Conservation (phyloP, 129 eudicot species). For the Lonicera japonica region DNA sequence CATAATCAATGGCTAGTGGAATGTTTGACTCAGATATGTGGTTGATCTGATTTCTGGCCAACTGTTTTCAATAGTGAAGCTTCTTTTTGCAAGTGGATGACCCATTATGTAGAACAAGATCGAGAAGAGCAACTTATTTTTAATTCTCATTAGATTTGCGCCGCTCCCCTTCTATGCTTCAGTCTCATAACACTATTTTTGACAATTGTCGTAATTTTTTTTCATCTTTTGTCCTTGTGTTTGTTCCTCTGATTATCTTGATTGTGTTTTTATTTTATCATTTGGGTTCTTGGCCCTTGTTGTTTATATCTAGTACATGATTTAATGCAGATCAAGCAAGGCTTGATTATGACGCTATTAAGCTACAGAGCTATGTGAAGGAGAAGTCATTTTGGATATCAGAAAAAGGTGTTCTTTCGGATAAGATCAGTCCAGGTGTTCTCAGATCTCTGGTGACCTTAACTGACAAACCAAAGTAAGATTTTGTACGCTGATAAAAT, state of each 20-base stretch:
- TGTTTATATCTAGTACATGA: constrained; percentile 12
- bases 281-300: not conserved
- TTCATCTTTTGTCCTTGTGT: not conserved
- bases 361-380: constrained; percentile 80
- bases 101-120: no score
- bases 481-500: not conserved
- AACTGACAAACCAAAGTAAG: constrained; percentile 65
- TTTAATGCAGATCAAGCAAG: constrained; percentile 60
- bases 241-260: not conserved
- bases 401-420: constrained; percentile 86
- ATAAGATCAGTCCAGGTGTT: constrained; percentile 77
- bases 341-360: constrained; percentile 63
- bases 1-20: no score
- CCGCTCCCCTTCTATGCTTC: no score
- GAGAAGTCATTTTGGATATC: constrained; percentile 70
- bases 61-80: no score
- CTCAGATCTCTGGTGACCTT: constrained; percentile 74
- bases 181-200: no score
- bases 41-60: no score
- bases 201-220: not conserved
- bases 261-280: not conserved
- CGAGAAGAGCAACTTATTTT: no score
- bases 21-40: no score
- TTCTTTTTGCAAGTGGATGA: no score
- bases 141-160: no score